Evolutionary conservation across 1,284 basidiomycete genomes (phyloP), one percentile per base, ranked within the genome.

Genomic region (Ceratobasidium sp.): DNA sequence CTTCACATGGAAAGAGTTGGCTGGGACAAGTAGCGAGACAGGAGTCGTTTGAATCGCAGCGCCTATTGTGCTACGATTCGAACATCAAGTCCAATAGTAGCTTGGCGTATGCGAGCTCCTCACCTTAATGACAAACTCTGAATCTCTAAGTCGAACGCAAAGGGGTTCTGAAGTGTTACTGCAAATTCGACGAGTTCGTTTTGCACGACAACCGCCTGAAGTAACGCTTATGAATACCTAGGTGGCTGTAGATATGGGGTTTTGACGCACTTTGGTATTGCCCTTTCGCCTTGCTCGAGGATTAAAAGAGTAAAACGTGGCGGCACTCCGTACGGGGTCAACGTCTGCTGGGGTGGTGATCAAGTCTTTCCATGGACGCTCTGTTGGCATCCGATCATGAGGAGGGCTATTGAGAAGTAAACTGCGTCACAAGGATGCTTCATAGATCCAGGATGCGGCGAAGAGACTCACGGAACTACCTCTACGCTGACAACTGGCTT

Each of bases 141-240:
- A 40, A 99, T 84, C 79, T 98, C 95, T 13, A 99, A 87, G 78
- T 96, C 94, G 83, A 99, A 96, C 0, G 94, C 90, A 82, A 94
- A 97, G 0, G 96, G 94, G 83, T 99, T 99, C 78, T 92, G 90
- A n/a, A 99, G 85, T 12, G 93, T 93, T 42, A 98, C 88, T 40
- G 92, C 88, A 80, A 98, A 90, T 81, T 97, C 94, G 23, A 96
- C 86, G 3, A 85, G 84, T 84, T 99, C 97, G 80, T 93, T 93
- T 83, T 95, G 93, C 1, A 97, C 93, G 3, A 96, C 88, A 10
- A 93, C 83, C 1, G 88, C 87, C 87, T 90, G 88, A 0, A 85
- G 86, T 90, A 93, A 74, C 57, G 57, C 6, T 17, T 71, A 68
- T 75, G 81, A 77, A 75, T 73, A 80, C 33, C 4, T 33, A 4